Conservation (phyloP, 106 monocot species). For the Dendrobium officinale region DNA sequence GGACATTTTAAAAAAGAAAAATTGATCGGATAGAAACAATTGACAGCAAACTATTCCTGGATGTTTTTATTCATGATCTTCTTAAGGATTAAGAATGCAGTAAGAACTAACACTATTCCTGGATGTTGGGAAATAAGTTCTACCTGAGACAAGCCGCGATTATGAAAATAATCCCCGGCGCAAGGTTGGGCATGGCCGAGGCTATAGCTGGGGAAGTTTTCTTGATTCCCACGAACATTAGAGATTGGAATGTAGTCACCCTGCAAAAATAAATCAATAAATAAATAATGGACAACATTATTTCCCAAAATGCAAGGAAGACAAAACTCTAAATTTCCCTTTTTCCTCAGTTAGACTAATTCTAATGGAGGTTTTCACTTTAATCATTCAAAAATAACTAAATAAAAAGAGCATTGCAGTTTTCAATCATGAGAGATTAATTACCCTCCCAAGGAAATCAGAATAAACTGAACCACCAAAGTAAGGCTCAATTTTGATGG, state of each 20-base stretch:
- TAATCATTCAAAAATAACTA: background rate
- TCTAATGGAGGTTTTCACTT: background rate
- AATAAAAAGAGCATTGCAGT: background rate
- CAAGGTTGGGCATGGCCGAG: slow-evolving; percentile 67
- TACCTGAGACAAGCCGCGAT: slow-evolving; percentile 54
- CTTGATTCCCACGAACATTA: slow-evolving; percentile 23
- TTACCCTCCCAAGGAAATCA: slow-evolving; percentile 56
- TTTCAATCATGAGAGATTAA: background rate
- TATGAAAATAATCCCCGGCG: slow-evolving; percentile 64
- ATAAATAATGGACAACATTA: background rate
- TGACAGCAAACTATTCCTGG: no score
- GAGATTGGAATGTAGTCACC: slow-evolving; percentile 33
- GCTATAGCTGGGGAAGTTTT: slow-evolving; percentile 63
- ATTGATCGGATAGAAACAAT: no score
- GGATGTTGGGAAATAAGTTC: background rate
- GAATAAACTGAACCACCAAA: slow-evolving; percentile 35
- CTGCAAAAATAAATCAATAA: slow-evolving; percentile 16
- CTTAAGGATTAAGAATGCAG: background rate
- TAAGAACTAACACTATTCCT: background rate
- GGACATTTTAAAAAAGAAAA: no score
- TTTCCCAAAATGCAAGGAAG: background rate
- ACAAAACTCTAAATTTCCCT: background rate
- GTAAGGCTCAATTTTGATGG: slow-evolving; percentile 28
- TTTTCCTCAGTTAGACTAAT: background rate
- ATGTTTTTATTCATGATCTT: background rate